Evolutionary conservation across 179 eudicot species (phyloP), one percentile per base, ranked within the genome.

Genomic region (Silene noctiflora): DNA sequence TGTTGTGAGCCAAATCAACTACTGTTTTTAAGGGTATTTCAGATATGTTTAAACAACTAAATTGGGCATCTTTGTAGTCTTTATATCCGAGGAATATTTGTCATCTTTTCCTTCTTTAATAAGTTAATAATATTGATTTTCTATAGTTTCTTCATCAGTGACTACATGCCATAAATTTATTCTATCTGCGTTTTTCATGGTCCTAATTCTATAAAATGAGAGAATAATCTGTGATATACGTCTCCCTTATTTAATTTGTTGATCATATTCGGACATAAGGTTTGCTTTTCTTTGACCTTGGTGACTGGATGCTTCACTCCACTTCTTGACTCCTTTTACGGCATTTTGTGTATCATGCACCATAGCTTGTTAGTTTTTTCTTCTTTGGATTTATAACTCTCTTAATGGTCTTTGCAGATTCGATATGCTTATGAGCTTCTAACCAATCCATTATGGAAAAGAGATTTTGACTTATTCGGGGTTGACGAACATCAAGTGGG

Each of bases 381-480:
- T 21, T 16, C 56, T 74, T 51, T 20, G 19, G 6, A n/a, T 31
- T 19, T 74, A 3, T 68, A 4, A 33, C 19, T 73, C 16, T 19
- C 56, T 73, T 13, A 42, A 4, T 33, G 68, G 42, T 77, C 19
- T 75, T 79, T 81, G 70, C 94, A 94, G 98, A 88, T 89, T 72
- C 86, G 84, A 66, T 92, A 92, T 89, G 93, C 98, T 73, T 94
- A 81, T 84, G 98, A 94, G 89, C 87, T 94, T 71, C 87, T 94
- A 58, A 82, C 83, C 62, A 84, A 90, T 88, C 85, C 89, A 39
- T 42, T 88, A 63, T 86, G 88, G 98, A 94, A 92, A 85, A 86
- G 97, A 79, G 89, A 94, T 80, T 94, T 88, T 77, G 98, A 94
- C 81, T 42, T 85, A 64, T 92, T 76, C 78, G 84, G 86, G 75